Base-by-base conservation (phyloP, 768 basidiomycete species). In the Pisolithus albus region DNA sequence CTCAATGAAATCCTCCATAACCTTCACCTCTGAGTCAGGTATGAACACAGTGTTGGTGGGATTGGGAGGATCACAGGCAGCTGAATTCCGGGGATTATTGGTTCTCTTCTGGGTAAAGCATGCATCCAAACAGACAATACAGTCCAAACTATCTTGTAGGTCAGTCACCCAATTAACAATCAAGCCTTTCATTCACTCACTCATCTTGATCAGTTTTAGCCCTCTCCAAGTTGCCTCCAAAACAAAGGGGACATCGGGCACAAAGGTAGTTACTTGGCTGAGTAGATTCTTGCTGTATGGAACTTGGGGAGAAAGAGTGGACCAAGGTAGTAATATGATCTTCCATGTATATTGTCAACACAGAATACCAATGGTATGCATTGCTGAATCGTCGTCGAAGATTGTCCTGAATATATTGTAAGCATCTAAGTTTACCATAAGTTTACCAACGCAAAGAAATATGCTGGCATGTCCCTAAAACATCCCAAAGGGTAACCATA, bases 61-160 rank as follows among this genome's bases (percentile, higher is more conserved):
- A 6, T 24, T 19, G 26, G 26, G 23, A 24, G 47, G 40, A 19
- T 52, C 41, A 2, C 32, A 55, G 3, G 41, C 28, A n/a, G 53
- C 34, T 1, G 53, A 41, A 26, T 52, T 52, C 9, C 40, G 21
- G 26, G 55, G 56, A 34, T 59, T 56, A 6, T 60, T 61, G 10
- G 23, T 41, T 11, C 49, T 5, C 39, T 70, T 69, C 49, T 72
- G 69, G 4, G 57, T 66, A 49, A 72, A 72, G 46, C 64, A 68
- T 0, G 65, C 66, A 57, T 72, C 70, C 4, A 65, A 8, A 41
- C 65, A 69, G 15, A 68, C 62, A 42, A 68, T 55, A 11, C 59
- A 51, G 55, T 69, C 65, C 23, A 56, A 42, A 2, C 66, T 67
- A 23, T 28, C 10, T 30, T 42, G 37, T 16, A 39, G 36, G 46